Conservation (phyloP, 1,284 basidiomycete species). For the Apiotrichum porosum region DNA sequence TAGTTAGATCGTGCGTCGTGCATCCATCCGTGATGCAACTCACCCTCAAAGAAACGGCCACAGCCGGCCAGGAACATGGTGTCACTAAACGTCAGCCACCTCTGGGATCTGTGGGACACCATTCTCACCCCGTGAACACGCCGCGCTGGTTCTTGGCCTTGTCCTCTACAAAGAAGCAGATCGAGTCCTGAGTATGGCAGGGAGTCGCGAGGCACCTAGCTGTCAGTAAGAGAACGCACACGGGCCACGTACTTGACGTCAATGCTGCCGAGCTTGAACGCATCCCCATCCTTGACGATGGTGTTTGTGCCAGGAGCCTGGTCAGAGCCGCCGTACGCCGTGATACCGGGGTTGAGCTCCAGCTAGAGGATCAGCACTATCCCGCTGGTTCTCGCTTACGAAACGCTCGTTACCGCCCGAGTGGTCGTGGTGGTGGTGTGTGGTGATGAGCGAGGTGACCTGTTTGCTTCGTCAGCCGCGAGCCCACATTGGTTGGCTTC, state of each 20-base stretch:
- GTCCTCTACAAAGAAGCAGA: conserved; percentile 77
- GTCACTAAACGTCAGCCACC: conserved; percentile 53
- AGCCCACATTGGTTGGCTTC: neutral
- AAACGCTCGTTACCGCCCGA: conserved; percentile 75
- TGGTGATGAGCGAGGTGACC: conserved; percentile 73
- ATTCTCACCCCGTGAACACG: conserved; percentile 82
- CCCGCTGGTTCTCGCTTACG: conserved; percentile 22
- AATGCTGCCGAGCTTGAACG: conserved; percentile 68
- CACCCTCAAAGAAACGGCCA: conserved; percentile 87
- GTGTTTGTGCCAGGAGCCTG: conserved; percentile 64
- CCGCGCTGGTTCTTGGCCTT: conserved; percentile 59
- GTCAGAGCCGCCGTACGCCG: conserved; percentile 80
- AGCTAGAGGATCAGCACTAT: conserved; percentile 20
- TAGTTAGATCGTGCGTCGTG: neutral
- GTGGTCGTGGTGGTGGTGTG: conserved; percentile 87
- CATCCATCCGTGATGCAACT: neutral
- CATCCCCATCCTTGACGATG: conserved; percentile 70
- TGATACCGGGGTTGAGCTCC: conserved; percentile 55
- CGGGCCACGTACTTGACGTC: no score
- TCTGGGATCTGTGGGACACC: no score
- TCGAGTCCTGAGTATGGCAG: conserved; percentile 95
- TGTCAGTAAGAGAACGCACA: no score
- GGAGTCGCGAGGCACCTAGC: conserved; percentile 87
- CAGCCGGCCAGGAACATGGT: conserved; percentile 92
- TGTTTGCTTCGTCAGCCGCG: conserved; percentile 16